Conservation (phyloP, 2,329 filamentous ascomycete species). For the Ceratocystis cubensis region DNA sequence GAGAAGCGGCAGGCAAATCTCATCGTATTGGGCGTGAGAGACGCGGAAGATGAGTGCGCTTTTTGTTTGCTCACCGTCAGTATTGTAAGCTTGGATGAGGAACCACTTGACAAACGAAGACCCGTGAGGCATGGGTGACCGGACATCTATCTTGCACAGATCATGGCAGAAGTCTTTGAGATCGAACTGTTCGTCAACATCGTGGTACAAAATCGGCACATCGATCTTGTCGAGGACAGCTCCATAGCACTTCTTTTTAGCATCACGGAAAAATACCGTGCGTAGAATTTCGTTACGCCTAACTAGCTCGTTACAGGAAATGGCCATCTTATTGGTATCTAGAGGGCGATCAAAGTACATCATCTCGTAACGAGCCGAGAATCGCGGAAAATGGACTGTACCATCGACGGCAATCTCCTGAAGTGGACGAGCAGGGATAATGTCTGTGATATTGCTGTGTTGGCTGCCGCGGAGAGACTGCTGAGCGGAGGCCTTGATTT, state of each 20-base stretch:
- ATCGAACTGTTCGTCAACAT: constrained; percentile 35
- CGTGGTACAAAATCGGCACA: constrained; percentile 39
- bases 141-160: constrained; percentile 44
- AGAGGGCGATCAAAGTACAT: constrained; percentile 46
- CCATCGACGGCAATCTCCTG: constrained; percentile 48
- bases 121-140: constrained; percentile 43
- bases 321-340: constrained; percentile 36
- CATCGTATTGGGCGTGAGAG: constrained; percentile 58
- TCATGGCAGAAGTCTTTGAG: constrained; percentile 40
- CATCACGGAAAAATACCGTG: constrained; percentile 46
- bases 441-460: constrained; percentile 40
- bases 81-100: constrained; percentile 31
- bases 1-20: constrained; percentile 51
- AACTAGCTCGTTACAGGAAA: constrained; percentile 44
- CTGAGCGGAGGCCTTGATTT: constrained; percentile 36
- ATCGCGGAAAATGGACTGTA: constrained; percentile 45
- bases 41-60: constrained; percentile 46
- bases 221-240: constrained; percentile 45
- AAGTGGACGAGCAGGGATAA: constrained; percentile 46
- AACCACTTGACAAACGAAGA: constrained; percentile 50
- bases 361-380: constrained; percentile 51
- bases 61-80: constrained; percentile 23
- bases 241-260: constrained; percentile 37
- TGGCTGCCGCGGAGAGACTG: constrained; percentile 38
- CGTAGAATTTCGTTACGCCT: constrained; percentile 50